Base-by-base conservation (phyloP, 2,329 filamentous ascomycete species). In the Trichoderma aggressivum region DNA sequence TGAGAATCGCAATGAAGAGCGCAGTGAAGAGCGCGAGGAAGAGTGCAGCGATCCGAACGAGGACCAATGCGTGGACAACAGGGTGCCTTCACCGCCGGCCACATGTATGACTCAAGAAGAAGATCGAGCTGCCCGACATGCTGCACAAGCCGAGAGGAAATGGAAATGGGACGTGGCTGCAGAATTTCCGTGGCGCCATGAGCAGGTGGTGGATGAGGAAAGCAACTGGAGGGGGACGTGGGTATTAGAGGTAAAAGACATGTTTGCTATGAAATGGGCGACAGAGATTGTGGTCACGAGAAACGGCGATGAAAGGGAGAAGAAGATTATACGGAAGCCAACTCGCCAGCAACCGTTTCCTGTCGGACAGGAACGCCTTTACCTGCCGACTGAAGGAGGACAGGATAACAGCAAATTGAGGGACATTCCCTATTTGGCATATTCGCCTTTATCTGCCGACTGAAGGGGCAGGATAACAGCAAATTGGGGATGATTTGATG, bases 231-330 rank as follows among this genome's bases (percentile, higher is more conserved):
- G 43, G 11, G 18, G 43, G n/a, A 47, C 43, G 1, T 47, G 18
- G 43, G 43, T 47, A 0, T 47, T 47, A 1, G 18, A 47, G 43
- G 43, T 47, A 18, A 47, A 47, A 2, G 43, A 47, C n/a, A 7
- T 47, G 3, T n/a, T 0, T 1, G 43, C 43, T 0, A 47, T 47
- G 43, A 21, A 47, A 0, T 47, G 43, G 43, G 43, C 5, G 43
- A 11, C 21, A 47, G 43, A 21, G n/a, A 18, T n/a, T 11, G 43
- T 47, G 43, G 5, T 1, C 43, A 11, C 18, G n/a, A 3, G 11
- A 16, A 6, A 5, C 8, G 18, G 3, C 16, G 0, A 1, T 8
- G 18, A 16, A 16, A 47, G 5, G 43, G 1, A 1, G 4, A 47
- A 6, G 5, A 47, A 21, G 43, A n/a, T 2, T 11, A 8, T 47